These are phyloP conservation scores for Ophiostoma sp. DNA, from an alignment of 2,329 filamentous ascomycete species.

Conservation along the genomic window DNA sequence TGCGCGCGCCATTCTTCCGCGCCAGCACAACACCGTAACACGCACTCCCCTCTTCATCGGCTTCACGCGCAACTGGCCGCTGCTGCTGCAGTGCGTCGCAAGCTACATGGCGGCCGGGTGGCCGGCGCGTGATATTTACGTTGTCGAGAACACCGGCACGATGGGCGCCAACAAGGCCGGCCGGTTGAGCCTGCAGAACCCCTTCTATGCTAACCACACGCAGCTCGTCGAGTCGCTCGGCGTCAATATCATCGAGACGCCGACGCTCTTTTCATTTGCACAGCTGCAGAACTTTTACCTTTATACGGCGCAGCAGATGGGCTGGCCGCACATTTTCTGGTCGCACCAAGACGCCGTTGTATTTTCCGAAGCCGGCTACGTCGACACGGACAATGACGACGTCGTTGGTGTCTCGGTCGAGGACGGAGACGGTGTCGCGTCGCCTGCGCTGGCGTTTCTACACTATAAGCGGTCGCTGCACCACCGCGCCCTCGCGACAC, in stretches of 20 bases:
- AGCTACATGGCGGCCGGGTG: constrained; percentile 55
- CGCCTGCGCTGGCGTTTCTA: background rate
- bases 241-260: constrained; percentile 43
- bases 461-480: constrained; percentile 31
- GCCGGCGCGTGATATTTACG: constrained; percentile 51
- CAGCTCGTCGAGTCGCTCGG: constrained; percentile 41
- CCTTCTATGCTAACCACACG: constrained; percentile 51
- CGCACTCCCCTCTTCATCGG: constrained; percentile 50
- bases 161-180: constrained; percentile 48
- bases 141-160: constrained; percentile 55
- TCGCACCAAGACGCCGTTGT: constrained; percentile 49
- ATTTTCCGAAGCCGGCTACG: constrained; percentile 37
- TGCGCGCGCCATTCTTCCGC: constrained; percentile 40
- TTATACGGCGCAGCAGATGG: constrained; percentile 37
- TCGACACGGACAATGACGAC: constrained; percentile 29
- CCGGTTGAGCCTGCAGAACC: constrained; percentile 48
- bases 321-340: constrained; percentile 50
- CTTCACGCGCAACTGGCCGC: constrained; percentile 52
- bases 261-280: constrained; percentile 47
- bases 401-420: constrained; percentile 31
- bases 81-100: constrained; percentile 51
- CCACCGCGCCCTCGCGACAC: constrained; percentile 34
- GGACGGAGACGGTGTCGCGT: constrained; percentile 18
- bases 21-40: constrained; percentile 35
- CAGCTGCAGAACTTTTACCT: constrained; percentile 52